Evolutionary conservation across 75 land plant genomes (phyloP), one percentile per base, ranked within the genome.

Genomic region (Pinus albicaulis): DNA sequence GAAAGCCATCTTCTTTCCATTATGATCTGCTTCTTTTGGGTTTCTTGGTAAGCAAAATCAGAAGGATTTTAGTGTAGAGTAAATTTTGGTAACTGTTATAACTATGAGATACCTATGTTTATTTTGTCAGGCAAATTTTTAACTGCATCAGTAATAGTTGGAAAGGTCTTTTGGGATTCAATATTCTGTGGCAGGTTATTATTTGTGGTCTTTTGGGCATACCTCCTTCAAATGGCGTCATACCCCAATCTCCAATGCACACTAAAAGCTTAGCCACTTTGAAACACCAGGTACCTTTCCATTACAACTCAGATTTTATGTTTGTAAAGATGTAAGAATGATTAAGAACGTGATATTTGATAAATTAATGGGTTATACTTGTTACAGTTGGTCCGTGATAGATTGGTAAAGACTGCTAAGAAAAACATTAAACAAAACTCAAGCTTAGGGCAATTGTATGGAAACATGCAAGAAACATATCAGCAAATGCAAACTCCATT

Each of bases 231-330:
- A 90, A 90, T 79, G 95, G 95, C 44, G 92, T 92, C 5, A 79
- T 92, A 57, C 92, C 95, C 5, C 95, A 92, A 64, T 89, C 95
- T 15, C 95, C 95, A 25, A 92, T 92, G 95, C 95, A 92, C 70
- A 92, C 95, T 19, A 85, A 86, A 60, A 85, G 89, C 70, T 82
- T 92, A 59, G 90, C 95, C 38, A 83, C 88, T 25, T 75, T 92
- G 26, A 89, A 90, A 69, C 86, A 88, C 68, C 92, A 92, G 90
- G 61, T 59, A 59, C 76, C 19, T 14, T 58, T 78, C 36, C 14
- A 36, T 34, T 20, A 38, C 22, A 38, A 26, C 22, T 59, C 13
- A 34, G 15, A 20, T 72, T 55, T 64, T 69, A 31, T 10, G n/a
- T 61, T 55, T 38, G 19, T 3, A 63, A 28, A 14, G 34, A 63